These are phyloP conservation scores for Sugiyamaella qingdaonensis DNA, from an alignment of 805 yeast genomes.

Conservation along the genomic window DNA sequence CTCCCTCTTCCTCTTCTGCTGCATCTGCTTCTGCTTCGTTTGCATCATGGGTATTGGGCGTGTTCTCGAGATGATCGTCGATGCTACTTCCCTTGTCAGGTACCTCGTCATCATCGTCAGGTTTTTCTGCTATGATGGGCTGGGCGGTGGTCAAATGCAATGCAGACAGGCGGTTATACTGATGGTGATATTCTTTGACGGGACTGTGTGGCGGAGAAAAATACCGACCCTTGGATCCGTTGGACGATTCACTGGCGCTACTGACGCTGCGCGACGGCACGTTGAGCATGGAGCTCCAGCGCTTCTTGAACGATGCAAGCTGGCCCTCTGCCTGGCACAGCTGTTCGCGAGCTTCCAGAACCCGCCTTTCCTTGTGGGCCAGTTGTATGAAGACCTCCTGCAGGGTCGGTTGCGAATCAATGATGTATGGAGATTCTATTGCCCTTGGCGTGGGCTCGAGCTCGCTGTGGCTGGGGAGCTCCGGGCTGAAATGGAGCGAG, in stretches of 20 bases:
- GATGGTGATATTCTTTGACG: background rate
- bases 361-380: constrained; percentile 34
- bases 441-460: background rate
- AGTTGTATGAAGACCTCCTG: constrained; percentile 32
- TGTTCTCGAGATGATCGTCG: background rate
- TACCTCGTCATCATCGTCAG: background rate
- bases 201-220: background rate
- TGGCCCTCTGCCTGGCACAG: constrained; percentile 27
- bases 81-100: background rate
- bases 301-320: constrained; percentile 22
- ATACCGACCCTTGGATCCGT: background rate
- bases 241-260: background rate
- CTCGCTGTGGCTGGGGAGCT: background rate
- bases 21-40: background rate
- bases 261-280: constrained; percentile 2
- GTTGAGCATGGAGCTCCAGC: constrained; percentile 21
- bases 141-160: background rate
- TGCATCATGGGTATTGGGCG: background rate
- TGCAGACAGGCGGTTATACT: background rate
- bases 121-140: background rate
- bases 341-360: constrained; percentile 32
- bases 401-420: constrained; percentile 21
- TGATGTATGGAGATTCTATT: constrained; percentile 19
- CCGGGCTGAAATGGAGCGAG: background rate
- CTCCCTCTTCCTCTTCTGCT: background rate